These are phyloP conservation scores for Eucalyptus tenuipes DNA, from an alignment of 345 rosid genomes.

Conservation along the genomic window DNA sequence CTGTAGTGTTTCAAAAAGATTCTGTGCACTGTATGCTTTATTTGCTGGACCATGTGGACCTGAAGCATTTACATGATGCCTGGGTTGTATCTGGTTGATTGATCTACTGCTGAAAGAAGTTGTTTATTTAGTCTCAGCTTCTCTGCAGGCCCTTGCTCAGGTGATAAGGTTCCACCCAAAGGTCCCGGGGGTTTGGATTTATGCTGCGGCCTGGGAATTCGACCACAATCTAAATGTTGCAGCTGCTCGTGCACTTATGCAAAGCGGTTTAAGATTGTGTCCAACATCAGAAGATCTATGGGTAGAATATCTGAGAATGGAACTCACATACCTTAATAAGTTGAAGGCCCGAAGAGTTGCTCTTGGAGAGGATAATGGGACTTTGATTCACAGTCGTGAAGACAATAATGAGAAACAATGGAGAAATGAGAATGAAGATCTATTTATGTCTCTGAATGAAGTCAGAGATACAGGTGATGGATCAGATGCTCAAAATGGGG, in stretches of 20 bases:
- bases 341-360: slow-evolving; percentile 72
- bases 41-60: not conserved
- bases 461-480: slow-evolving; percentile 12
- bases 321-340: slow-evolving; percentile 77
- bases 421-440: slow-evolving; percentile 56
- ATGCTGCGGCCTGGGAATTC: slow-evolving; percentile 98
- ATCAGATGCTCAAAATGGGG: slow-evolving; percentile 23
- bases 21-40: not conserved
- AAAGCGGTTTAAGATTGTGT: slow-evolving; percentile 75
- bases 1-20: not conserved
- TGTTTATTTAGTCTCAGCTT: not conserved
- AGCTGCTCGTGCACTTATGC: slow-evolving; percentile 89
- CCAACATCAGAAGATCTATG: slow-evolving; percentile 76
- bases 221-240: slow-evolving; percentile 69
- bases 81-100: not conserved
- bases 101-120: not conserved
- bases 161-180: slow-evolving; percentile 73
- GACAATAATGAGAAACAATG: slow-evolving; percentile 32
- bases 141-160: slow-evolving; percentile 62
- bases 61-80: not conserved
- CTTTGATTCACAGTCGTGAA: slow-evolving; percentile 25
- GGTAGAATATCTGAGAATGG: slow-evolving; percentile 93
- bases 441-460: slow-evolving; percentile 59
- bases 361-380: slow-evolving; percentile 68
- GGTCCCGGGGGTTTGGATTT: slow-evolving; percentile 83